phyloP scores from a whole-genome alignment of 169 alveolate species.

The Eimeria acervulina region DNA sequence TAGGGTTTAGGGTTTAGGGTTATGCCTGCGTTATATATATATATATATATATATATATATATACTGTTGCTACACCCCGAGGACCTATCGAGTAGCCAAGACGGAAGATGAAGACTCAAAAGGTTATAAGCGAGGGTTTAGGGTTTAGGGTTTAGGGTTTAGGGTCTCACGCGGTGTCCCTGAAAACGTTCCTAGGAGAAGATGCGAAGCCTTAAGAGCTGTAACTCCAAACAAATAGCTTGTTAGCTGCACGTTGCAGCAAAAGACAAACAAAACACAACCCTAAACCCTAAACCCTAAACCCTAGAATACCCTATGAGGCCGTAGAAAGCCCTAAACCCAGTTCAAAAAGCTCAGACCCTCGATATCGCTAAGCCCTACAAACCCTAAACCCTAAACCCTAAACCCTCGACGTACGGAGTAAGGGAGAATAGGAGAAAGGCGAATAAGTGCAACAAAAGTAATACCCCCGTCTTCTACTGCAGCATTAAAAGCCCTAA shows the following conservation, averaged over 20 bases:
- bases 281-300: background rate
- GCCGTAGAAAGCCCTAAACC: background rate
- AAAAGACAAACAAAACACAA: too few relatives aligned
- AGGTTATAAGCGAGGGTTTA: too few relatives aligned
- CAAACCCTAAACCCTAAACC: constrained; percentile 7
- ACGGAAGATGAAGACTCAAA: too few relatives aligned
- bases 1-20: too few relatives aligned
- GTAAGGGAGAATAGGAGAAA: constrained; percentile 74
- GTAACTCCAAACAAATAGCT: constrained; percentile 78
- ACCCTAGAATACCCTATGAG: background rate
- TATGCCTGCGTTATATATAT: too few relatives aligned
- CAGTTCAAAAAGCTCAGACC: background rate
- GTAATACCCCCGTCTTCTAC: constrained; percentile 77
- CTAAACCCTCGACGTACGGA: constrained; percentile 5
- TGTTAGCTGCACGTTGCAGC: constrained; percentile 55
- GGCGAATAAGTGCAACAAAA: constrained; percentile 75
- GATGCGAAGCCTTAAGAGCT: constrained; percentile 43
- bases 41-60: too few relatives aligned
- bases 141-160: constrained; percentile 4
- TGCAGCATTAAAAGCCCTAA: constrained; percentile 60
- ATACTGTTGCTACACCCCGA: too few relatives aligned
- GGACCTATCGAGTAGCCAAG: too few relatives aligned
- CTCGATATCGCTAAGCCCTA: background rate
- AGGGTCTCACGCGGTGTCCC: constrained; percentile 65
- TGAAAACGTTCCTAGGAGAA: constrained; percentile 66